Evolutionary conservation across 306 rosid genomes (phyloP).

Genomic region (Vachellia collinsii): DNA sequence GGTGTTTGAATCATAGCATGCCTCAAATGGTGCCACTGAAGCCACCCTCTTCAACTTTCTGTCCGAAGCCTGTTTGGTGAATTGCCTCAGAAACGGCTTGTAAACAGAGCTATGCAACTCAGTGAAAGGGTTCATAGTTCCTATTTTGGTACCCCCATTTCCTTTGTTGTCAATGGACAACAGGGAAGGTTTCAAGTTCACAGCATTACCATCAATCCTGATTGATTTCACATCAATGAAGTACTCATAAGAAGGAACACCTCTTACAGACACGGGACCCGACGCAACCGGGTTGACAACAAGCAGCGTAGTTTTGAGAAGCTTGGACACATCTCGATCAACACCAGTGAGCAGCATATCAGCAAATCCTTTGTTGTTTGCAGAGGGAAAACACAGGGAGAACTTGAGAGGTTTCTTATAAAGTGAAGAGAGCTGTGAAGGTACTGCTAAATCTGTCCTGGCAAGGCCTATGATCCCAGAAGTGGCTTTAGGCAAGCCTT

Average conservation of each 20-base stretch:
- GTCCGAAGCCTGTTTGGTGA: conserved; percentile 35
- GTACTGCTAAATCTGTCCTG: conserved; percentile 1
- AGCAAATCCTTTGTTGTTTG: conserved; percentile 26
- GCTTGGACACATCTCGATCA: background rate
- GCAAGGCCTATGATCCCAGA: conserved; percentile 36
- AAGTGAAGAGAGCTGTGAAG: conserved; percentile 5
- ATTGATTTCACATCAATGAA: conserved; percentile 1
- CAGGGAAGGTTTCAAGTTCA: background rate
- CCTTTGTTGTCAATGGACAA: background rate
- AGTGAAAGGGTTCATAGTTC: conserved; percentile 26
- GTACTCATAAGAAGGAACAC: conserved; percentile 11
- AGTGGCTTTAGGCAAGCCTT: conserved; percentile 35
- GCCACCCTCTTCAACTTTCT: conserved; percentile 38
- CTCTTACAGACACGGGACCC: background rate
- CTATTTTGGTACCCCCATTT: conserved; percentile 3
- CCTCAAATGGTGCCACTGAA: conserved; percentile 39
- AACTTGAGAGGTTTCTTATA: conserved; percentile 12
- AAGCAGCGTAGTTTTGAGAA: conserved; percentile 29
- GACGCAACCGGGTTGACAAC: background rate
- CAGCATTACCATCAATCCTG: background rate
- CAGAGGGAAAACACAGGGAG: conserved; percentile 25
- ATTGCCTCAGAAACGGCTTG: conserved; percentile 34
- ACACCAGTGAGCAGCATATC: conserved; percentile 18
- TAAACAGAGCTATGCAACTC: conserved; percentile 28
- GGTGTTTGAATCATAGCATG: conserved; percentile 37